Evolutionary conservation across 2,329 filamentous ascomycete genomes (phyloP), one percentile per base, ranked within the genome.

Genomic region (Lithohypha guttulata): DNA sequence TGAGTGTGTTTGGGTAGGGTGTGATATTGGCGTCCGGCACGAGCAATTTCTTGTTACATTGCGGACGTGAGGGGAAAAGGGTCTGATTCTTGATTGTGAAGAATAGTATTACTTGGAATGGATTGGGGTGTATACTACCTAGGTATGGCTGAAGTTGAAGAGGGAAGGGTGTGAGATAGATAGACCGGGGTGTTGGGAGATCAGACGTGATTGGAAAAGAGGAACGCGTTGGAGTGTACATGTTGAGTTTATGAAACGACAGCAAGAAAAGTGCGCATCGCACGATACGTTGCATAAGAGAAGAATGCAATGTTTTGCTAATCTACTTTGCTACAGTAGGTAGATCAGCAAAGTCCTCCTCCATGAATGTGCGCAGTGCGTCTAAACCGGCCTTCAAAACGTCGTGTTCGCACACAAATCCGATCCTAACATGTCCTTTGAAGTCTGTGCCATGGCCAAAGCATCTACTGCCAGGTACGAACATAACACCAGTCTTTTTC

Each of bases 391-490:
- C 20, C 9, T 31, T 25, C 38, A 50, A 25, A 6, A 41, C 32
- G 11, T 42, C 43, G 9, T 42, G 41, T 13, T 19, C 25, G 8
- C 28, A 15, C 6, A 45, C 48, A 41, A 50, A 44, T 26, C 48
- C 46, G 9, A 46, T 21, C 14, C 48, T 45, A 17, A 50, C 42
- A 42, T 44, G 43, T 3, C 48, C 48, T 21, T 31, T 32, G 19
- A 49, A 45, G 11, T 44, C 46, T 22, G 14, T 13, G 4, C 41
- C 42, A 3, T 35, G 30, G 0, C 84, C 84, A 58, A 93, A 93
- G 49, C 80, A 84, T 28, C 67, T 68, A 34, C 74, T 76, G 0
- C 82, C 85, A 0, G 85, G 84, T 7, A 84, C 65, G 41, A 91
- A 67, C 66, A 93, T 68, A 6, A 86, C 81, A 10, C 81, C 82